Evolutionary conservation across 2,329 filamentous ascomycete genomes (phyloP).

Genomic region (Aspergillus hiratsukae): DNA sequence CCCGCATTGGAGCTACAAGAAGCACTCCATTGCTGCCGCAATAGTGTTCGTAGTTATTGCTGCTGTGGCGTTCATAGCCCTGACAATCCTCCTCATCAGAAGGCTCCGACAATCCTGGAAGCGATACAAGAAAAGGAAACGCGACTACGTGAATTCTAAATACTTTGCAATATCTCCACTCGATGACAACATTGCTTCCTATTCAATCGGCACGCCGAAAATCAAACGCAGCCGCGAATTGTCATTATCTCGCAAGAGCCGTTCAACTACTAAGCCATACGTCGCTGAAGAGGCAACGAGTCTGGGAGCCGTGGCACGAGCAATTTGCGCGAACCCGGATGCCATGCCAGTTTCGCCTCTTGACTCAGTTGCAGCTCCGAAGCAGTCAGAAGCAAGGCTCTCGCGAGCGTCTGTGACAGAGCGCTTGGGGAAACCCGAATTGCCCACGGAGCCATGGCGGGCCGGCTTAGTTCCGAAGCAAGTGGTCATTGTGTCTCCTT

Average conservation of each 20-base stretch:
- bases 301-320: constrained; percentile 9
- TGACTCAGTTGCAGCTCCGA: background rate
- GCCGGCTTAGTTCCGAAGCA: constrained; percentile 10
- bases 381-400: background rate
- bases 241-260: constrained; percentile 26
- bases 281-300: constrained; percentile 14
- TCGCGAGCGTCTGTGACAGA: background rate
- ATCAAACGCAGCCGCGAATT: constrained; percentile 18
- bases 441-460: constrained; percentile 1
- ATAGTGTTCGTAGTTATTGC: constrained; percentile 19
- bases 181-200: constrained; percentile 18
- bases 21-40: constrained; percentile 25
- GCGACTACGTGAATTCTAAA: constrained; percentile 13
- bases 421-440: constrained; percentile 1
- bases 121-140: constrained; percentile 9
- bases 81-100: constrained; percentile 19
- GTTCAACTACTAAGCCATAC: constrained; percentile 22
- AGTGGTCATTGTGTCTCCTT: constrained; percentile 12
- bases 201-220: constrained; percentile 13
- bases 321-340: constrained; percentile 9
- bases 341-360: constrained; percentile 1
- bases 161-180: constrained; percentile 15
- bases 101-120: constrained; percentile 14
- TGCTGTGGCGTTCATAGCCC: constrained; percentile 16
- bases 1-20: constrained; percentile 16